Percentiles rank a stretch among this genome's conserved stretches.
Conservation (phyloP, 768 basidiomycete species). For the Chiua virens region DNA sequence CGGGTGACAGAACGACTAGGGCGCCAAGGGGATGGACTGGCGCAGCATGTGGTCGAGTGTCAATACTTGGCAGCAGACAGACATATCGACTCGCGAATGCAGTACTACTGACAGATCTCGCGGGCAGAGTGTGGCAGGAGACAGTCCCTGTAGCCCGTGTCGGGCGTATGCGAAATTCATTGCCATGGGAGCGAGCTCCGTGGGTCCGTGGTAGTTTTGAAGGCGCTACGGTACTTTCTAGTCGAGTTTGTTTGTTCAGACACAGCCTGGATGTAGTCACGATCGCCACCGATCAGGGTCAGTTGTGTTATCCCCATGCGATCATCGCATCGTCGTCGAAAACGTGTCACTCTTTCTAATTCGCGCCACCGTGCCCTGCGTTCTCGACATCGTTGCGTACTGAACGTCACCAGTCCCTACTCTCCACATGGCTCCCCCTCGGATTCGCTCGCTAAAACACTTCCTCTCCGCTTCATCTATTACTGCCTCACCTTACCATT, state of each 20-base stretch:
- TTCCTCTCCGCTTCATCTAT: too few species aligned
- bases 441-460: too few species aligned
- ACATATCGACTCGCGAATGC: too few species aligned
- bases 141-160: too few species aligned
- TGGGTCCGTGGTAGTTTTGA: slow-evolving; percentile 1
- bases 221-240: background rate
- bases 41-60: too few species aligned
- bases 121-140: too few species aligned
- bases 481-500: too few species aligned
- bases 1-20: too few species aligned
- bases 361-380: slow-evolving; percentile 11
- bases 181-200: slow-evolving; percentile 23
- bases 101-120: too few species aligned
- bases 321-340: slow-evolving; percentile 26
- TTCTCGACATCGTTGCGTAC: slow-evolving; percentile 12
- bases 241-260: slow-evolving; percentile 4
- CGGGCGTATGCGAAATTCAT: slow-evolving; percentile 14
- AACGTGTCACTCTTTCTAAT: slow-evolving; percentile 19
- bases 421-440: too few species aligned
- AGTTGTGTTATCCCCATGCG: background rate
- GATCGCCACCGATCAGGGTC: slow-evolving; percentile 27
- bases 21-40: too few species aligned
- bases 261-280: background rate
- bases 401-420: background rate
- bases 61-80: too few species aligned